phyloP scores from a whole-genome alignment of 495 filamentous ascomycete genomes.

The Aspergillus taichungensis region DNA sequence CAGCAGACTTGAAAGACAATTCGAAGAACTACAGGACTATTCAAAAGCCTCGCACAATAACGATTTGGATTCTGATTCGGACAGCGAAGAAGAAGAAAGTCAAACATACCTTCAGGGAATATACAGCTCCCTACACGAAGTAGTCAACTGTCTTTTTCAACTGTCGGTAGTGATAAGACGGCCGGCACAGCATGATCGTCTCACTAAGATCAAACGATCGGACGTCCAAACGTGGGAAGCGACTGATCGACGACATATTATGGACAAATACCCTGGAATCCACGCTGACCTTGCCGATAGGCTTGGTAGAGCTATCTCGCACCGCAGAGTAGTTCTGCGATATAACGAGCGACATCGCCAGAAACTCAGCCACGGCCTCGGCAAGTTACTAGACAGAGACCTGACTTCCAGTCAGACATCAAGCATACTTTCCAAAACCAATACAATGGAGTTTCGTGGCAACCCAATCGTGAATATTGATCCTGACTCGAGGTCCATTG shows the following conservation, averaged over 20 bases:
- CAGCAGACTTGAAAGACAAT: background rate
- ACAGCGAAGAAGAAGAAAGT: background rate
- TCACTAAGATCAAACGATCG: background rate
- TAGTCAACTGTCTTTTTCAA: conserved; percentile 11
- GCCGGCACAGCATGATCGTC: conserved; percentile 14
- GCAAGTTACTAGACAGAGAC: background rate
- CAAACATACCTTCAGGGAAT: conserved; percentile 6
- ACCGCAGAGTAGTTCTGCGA: conserved; percentile 7
- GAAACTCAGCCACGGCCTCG: conserved; percentile 9
- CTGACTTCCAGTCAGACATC: background rate
- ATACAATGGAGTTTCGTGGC: background rate
- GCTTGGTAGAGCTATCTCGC: conserved; percentile 2
- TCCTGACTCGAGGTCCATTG: no score
- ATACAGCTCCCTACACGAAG: conserved; percentile 2
- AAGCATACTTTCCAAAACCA: background rate
- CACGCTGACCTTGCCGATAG: background rate
- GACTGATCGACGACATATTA: background rate
- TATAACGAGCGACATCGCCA: conserved; percentile 13
- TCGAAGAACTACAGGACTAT: background rate
- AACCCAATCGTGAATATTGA: no score
- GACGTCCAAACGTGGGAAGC: background rate
- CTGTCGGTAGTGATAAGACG: conserved; percentile 17
- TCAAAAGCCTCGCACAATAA: background rate
- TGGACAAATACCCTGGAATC: no score
- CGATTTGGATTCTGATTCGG: no score